Conservation (phyloP, 768 basidiomycete species). For the Agrocybe pediades region DNA sequence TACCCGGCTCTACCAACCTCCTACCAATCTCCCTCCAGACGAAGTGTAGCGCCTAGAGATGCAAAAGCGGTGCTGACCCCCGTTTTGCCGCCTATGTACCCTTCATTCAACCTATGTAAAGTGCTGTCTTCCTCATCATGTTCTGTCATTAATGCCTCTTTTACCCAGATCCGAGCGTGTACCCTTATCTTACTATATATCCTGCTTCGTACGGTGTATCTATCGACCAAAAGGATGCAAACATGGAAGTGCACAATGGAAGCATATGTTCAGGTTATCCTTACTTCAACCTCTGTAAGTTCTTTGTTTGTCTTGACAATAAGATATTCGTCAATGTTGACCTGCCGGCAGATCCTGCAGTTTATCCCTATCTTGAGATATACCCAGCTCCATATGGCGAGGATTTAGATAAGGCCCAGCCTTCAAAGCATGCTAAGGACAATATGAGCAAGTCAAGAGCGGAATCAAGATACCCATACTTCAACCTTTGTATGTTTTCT, state of each 20-base stretch:
- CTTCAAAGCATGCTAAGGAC: neutral
- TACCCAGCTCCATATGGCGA: constrained; percentile 14
- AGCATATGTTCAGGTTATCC: constrained; percentile 7
- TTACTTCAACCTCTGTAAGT: constrained; percentile 20
- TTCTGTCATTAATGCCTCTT: neutral
- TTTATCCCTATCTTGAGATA: constrained; percentile 17
- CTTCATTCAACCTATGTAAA: constrained; percentile 31
- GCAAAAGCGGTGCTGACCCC: neutral
- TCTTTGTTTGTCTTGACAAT: neutral
- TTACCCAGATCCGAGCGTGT: constrained; percentile 14
- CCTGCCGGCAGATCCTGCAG: constrained; percentile 9
- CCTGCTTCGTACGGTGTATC: constrained; percentile 7
- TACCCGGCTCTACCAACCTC: constrained; percentile 28
- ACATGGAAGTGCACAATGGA: neutral
- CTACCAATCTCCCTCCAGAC: neutral
- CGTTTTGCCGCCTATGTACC: neutral
- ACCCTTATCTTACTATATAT: constrained; percentile 17
- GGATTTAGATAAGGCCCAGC: neutral
- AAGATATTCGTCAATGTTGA: neutral
- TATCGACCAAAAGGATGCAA: neutral
- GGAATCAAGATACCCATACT: constrained; percentile 9
- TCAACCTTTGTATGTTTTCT: constrained; percentile 17
- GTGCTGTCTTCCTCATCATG: constrained; percentile 8
- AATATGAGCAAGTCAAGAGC: neutral
- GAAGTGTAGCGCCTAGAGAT: neutral